Evolutionary conservation across 2,329 filamentous ascomycete species (phyloP).

Genomic region (Cladorrhinum sp.): DNA sequence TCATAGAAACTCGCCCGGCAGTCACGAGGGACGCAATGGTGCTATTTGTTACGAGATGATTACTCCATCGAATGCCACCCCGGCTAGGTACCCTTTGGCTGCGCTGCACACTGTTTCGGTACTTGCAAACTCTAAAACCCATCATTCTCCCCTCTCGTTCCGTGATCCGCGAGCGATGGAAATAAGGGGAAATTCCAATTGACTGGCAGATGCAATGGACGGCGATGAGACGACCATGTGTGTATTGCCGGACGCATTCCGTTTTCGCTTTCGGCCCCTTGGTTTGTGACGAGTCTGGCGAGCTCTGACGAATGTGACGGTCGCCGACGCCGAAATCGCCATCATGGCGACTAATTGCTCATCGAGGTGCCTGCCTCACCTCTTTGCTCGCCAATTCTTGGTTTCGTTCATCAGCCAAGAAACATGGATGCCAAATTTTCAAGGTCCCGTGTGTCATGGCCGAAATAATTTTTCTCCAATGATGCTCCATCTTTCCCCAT

Average conservation of each 20-base stretch:
- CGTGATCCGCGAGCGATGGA: neutral
- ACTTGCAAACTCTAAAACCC: constrained; percentile 7
- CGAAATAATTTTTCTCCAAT: neutral
- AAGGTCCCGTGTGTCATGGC: neutral
- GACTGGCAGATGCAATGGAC: neutral
- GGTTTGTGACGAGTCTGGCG: neutral
- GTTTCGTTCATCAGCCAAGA: neutral
- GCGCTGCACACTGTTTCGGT: constrained; percentile 7
- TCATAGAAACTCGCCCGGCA: constrained; percentile 28
- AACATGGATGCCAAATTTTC: neutral
- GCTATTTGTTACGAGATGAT: constrained; percentile 29
- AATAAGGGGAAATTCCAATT: neutral
- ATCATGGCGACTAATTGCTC: neutral
- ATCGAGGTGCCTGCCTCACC: constrained; percentile 1
- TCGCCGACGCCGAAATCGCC: neutral
- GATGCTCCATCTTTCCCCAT: neutral
- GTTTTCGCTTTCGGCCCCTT: neutral
- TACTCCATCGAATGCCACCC: constrained; percentile 24
- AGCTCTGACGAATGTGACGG: neutral
- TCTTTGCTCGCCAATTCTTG: neutral
- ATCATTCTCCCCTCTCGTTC: neutral
- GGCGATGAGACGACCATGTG: constrained; percentile 12
- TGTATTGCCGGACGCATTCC: neutral
- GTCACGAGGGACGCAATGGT: constrained; percentile 26
- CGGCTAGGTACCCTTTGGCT: constrained; percentile 19